A percentile compares a stretch with the other conserved stretches of the same genome.
Evolutionary conservation across 305 asterid species (phyloP).

Genomic region (Solanum aculeatissimum): DNA sequence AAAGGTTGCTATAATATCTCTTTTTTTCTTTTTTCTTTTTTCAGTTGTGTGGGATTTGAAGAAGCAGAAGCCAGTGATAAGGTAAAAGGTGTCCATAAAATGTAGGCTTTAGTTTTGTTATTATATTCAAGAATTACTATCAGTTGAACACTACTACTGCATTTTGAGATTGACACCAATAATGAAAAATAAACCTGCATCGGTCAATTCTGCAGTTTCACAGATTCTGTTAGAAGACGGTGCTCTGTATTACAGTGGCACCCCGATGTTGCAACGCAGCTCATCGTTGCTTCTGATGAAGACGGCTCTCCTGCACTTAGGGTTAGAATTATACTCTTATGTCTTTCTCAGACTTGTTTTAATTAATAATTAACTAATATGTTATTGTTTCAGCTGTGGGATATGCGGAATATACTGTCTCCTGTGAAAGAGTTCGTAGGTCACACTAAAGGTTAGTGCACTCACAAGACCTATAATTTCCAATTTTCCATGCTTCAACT

Average conservation of each 20-base stretch:
- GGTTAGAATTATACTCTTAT: slow-evolving; percentile 25
- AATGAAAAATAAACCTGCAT: slow-evolving; percentile 4
- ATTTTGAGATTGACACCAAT: not conserved
- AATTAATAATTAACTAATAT: slow-evolving; percentile 1
- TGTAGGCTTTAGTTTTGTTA: slow-evolving; percentile 1
- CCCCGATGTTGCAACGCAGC: slow-evolving; percentile 91
- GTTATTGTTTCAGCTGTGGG: slow-evolving; percentile 76
- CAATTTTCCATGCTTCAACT: not conserved
- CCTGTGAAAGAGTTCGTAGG: slow-evolving; percentile 93
- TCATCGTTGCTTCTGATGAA: slow-evolving; percentile 95
- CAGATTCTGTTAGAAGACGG: slow-evolving; percentile 75
- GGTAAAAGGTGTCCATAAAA: slow-evolving; percentile 31
- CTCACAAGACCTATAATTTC: not conserved
- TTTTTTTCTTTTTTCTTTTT: slow-evolving; percentile 11
- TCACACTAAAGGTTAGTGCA: slow-evolving; percentile 77
- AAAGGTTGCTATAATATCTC: slow-evolving; percentile 8
- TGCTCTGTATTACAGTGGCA: slow-evolving; percentile 99
- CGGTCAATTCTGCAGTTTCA: slow-evolving; percentile 50
- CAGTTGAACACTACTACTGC: not conserved
- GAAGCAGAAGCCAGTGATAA: slow-evolving; percentile 94
- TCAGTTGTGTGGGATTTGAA: slow-evolving; percentile 97
- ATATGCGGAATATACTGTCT: slow-evolving; percentile 84
- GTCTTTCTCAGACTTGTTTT: slow-evolving; percentile 1
- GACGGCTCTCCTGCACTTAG: slow-evolving; percentile 82
- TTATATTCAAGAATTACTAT: not conserved